Conservation (phyloP, 176 grass and related monocot genomes). For the Aegilops tauschii region DNA sequence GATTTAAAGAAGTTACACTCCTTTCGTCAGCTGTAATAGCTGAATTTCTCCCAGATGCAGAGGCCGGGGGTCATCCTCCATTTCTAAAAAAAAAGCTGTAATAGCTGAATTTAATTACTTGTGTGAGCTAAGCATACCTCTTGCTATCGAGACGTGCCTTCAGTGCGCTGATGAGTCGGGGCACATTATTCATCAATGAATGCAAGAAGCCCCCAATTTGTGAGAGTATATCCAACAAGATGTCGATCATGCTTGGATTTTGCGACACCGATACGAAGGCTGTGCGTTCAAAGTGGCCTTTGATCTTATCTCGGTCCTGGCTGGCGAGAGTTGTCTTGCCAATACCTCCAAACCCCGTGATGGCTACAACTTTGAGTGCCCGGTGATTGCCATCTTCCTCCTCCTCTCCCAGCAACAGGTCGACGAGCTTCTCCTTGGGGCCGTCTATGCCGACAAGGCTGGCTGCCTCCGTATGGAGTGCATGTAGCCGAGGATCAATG, state of each 20-base stretch:
- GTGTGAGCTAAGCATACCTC: neutral
- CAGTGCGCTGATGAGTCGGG: neutral
- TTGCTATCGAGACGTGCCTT: neutral
- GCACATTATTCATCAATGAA: rapidly evolving
- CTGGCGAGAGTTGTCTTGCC: slow-evolving; percentile 21
- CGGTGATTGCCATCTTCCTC: neutral
- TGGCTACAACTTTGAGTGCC: neutral
- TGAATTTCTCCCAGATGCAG: too few relatives aligned
- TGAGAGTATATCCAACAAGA: neutral
- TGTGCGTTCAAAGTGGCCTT: neutral
- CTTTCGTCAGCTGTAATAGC: too few relatives aligned
- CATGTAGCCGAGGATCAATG: neutral
- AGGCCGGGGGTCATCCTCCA: too few relatives aligned
- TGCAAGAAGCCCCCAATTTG: rapidly evolving
- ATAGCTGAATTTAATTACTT: too few relatives aligned
- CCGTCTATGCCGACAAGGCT: neutral
- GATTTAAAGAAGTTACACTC: too few relatives aligned
- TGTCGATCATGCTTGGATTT: neutral
- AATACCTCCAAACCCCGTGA: slow-evolving; percentile 16
- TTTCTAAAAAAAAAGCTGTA: too few relatives aligned
- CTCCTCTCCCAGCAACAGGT: neutral
- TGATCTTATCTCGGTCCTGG: neutral
- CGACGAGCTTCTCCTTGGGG: neutral
- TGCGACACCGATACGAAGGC: neutral
- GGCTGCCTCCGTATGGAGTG: neutral